Evolutionary conservation across 768 basidiomycete genomes (phyloP).

Genomic region (Sarcomyxa edulis): DNA sequence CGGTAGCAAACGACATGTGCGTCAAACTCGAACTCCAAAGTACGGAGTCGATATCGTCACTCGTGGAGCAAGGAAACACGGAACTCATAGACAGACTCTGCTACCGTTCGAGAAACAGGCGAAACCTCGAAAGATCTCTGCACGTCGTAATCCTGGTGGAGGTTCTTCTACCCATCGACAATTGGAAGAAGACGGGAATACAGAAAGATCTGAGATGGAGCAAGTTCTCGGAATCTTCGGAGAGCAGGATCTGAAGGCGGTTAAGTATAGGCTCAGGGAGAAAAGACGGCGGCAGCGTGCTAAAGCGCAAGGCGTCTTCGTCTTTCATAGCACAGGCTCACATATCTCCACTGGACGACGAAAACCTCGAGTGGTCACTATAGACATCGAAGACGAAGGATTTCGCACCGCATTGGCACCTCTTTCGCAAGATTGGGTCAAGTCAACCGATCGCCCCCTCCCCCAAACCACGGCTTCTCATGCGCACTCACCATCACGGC

Average conservation of each 20-base stretch:
- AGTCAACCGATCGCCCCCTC: too few relatives aligned
- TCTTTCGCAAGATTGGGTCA: too few relatives aligned
- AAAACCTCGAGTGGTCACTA: constrained; percentile 25
- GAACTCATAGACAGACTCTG: constrained; percentile 30
- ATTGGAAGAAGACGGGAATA: too few relatives aligned
- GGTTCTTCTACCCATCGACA: too few relatives aligned
- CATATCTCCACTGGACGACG: constrained; percentile 33
- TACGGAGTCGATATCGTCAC: constrained; percentile 39
- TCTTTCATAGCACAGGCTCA: constrained; percentile 29
- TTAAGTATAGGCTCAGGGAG: too few relatives aligned
- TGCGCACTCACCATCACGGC: too few relatives aligned
- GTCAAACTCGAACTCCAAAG: constrained; percentile 21
- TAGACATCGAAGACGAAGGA: constrained; percentile 39
- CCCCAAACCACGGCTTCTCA: too few relatives aligned
- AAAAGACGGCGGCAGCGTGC: constrained; percentile 21
- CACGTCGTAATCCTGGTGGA: too few relatives aligned
- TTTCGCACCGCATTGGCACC: constrained; percentile 39
- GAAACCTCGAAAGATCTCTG: too few relatives aligned
- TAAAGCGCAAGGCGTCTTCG: constrained; percentile 27
- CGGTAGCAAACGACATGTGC: constrained; percentile 7
- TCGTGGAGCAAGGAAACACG: constrained; percentile 25
- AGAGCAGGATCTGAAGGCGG: too few relatives aligned
- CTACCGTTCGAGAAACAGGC: constrained; percentile 18
- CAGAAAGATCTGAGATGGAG: too few relatives aligned
- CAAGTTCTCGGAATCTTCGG: too few relatives aligned